These are phyloP conservation scores for Apiospora phragmitis DNA, from an alignment of 2,329 filamentous ascomycete species.

Conservation along the genomic window DNA sequence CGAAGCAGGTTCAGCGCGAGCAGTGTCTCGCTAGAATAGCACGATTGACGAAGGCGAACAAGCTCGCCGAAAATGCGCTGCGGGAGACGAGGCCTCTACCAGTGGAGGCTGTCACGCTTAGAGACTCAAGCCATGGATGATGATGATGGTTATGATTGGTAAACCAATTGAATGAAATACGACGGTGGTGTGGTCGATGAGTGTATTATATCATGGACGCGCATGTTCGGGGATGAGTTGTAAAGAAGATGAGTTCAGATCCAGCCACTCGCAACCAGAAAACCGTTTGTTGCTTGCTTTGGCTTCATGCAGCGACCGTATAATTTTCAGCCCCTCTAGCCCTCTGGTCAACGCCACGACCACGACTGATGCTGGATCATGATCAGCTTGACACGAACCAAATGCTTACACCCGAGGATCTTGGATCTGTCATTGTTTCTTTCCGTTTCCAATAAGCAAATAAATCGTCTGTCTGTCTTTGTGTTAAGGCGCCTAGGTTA, in stretches of 20 bases:
- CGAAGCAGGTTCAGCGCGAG: constrained; percentile 13
- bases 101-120: not conserved
- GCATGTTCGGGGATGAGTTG: not conserved
- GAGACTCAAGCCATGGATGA: not conserved
- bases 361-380: not conserved
- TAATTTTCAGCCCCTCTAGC: not conserved
- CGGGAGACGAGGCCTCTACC: not conserved
- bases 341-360: not conserved
- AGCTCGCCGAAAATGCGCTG: constrained; percentile 6
- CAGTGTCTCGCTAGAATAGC: constrained; percentile 9
- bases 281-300: not conserved
- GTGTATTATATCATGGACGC: not conserved
- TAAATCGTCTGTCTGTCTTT: no score
- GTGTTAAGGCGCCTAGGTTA: no score
- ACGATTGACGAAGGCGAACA: constrained; percentile 4
- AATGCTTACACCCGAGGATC: not conserved
- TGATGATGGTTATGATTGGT: not conserved
- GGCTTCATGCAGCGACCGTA: not conserved
- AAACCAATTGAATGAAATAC: not conserved
- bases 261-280: not conserved
- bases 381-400: not conserved
- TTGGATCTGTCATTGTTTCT: not conserved
- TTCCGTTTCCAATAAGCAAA: not conserved
- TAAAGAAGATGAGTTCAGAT: not conserved
- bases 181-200: not conserved